Evolutionary conservation across 306 rosid genomes (phyloP), one percentile per base, ranked within the genome.

Genomic region (Aeschynomene evenia): DNA sequence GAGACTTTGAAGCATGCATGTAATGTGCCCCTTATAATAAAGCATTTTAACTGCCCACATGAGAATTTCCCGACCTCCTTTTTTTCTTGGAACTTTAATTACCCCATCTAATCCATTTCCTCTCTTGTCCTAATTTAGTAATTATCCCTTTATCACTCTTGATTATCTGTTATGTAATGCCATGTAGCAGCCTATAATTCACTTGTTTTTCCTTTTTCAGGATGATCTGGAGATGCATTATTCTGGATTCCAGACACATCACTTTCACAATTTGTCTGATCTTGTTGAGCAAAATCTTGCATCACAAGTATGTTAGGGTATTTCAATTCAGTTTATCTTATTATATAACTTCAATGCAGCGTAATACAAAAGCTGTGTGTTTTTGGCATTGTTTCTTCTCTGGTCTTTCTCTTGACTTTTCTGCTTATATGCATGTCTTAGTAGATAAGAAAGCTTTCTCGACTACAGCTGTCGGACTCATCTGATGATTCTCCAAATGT

Each of bases 201-300:
- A 36, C 34, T 33, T 74, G 72, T 64, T 79, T 73, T 64, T 20
- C 49, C 18, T 66, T 80, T 63, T 70, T 31, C 96, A 94, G 97
- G 95, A 91, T 68, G 75, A 85, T 73, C 68, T 87, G 84, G 79
- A 85, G 59, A 86, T 94, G 79, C 97, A 91, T 80, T 89, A 84
- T 63, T 63, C 95, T 70, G 99, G 99, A 68, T 94, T 91, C 79
- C 81, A 64, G 83, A 87, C 92, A 2, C 87, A 82, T 69, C 88
- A 90, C 71, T 83, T 85, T 84, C 99, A 94, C 83, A 94, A 94
- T 81, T 84, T 94, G 71, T 89, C 97, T 72, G 91, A 91, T 53
- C 96, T 94, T 66, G 97, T 91, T 45, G 89, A 82, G 77, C 84
- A 78, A 63, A 85, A 71, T 74, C 95, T 94, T 59, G 96, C 86